These are phyloP conservation scores for Schizophyllum commune DNA, from an alignment of 1,284 basidiomycete species.

Conservation along the genomic window DNA sequence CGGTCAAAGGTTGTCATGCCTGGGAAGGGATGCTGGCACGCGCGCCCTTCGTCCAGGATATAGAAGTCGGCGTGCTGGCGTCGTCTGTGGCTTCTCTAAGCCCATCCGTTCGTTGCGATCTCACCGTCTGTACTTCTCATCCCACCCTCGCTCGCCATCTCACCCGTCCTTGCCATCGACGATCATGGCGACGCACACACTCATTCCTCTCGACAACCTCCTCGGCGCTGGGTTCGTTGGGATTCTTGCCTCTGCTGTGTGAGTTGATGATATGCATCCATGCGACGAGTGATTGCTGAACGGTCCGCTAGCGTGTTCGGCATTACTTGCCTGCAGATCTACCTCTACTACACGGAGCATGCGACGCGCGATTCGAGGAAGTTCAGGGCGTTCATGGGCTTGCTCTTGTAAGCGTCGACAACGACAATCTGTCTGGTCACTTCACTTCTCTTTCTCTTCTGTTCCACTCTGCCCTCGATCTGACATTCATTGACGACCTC, in stretches of 20 bases:
- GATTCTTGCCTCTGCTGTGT: constrained; percentile 3
- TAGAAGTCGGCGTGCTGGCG: too few species aligned
- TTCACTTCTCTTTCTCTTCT: neutral
- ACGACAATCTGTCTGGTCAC: neutral
- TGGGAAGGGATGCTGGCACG: too few species aligned
- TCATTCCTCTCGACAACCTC: constrained; percentile 3
- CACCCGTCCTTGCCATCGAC: too few species aligned
- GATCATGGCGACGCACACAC: neutral
- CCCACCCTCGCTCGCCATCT: too few species aligned
- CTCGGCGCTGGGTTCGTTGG: constrained; percentile 6
- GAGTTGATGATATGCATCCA: neutral
- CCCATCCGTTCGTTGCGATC: too few species aligned
- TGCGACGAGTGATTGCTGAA: neutral
- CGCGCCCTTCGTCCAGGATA: too few species aligned
- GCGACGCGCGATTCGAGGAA: neutral
- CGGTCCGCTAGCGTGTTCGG: constrained; percentile 1
- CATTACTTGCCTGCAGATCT: constrained; percentile 4
- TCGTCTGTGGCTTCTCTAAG: too few species aligned
- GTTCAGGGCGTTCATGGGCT: constrained; percentile 3
- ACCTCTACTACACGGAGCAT: constrained; percentile 4
- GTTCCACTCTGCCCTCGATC: too few species aligned
- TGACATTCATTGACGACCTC: too few species aligned
- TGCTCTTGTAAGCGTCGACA: neutral
- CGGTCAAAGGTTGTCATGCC: too few species aligned
- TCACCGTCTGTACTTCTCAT: too few species aligned